A percentile compares a stretch with the other conserved stretches of the same genome.
Conservation (phyloP, 1,284 basidiomycete genomes). For the Leccinum pallidistipes region DNA sequence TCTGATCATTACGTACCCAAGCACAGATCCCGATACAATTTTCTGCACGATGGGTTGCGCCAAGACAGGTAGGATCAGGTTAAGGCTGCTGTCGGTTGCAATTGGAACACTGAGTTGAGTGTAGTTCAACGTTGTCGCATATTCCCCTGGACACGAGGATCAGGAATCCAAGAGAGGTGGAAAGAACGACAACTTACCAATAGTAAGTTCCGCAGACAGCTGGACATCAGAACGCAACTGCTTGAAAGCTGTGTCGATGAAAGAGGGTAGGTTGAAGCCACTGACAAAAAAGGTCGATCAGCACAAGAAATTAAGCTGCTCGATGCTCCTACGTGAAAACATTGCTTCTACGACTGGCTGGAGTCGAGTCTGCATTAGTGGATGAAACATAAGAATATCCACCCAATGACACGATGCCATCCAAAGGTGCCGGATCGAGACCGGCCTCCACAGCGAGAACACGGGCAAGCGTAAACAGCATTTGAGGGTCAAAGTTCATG, state of each 20-base stretch:
- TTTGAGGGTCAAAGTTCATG: slow-evolving; percentile 73
- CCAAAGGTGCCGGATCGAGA: slow-evolving; percentile 60
- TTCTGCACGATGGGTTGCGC: slow-evolving; percentile 82
- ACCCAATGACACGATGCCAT: slow-evolving; percentile 69
- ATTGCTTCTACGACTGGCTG: slow-evolving; percentile 43
- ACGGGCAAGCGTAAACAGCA: slow-evolving; percentile 71
- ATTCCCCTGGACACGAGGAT: slow-evolving; percentile 49
- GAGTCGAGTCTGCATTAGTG: slow-evolving; percentile 39
- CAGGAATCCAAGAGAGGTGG: not conserved
- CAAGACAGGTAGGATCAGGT: slow-evolving; percentile 69
- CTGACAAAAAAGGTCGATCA: slow-evolving; percentile 35
- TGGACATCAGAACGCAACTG: slow-evolving; percentile 63
- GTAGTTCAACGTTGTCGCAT: slow-evolving; percentile 62
- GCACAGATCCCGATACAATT: slow-evolving; percentile 59
- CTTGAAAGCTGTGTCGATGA: slow-evolving; percentile 67
- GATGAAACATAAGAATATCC: slow-evolving; percentile 61
- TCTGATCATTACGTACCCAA: slow-evolving; percentile 45
- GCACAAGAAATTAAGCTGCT: slow-evolving; percentile 3
- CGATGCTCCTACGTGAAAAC: slow-evolving; percentile 50
- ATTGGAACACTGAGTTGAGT: slow-evolving; percentile 60
- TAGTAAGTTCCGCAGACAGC: slow-evolving; percentile 54
- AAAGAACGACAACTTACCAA: slow-evolving; percentile 43
- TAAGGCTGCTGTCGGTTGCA: slow-evolving; percentile 59
- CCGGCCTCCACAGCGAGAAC: slow-evolving; percentile 66
- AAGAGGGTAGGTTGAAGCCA: slow-evolving; percentile 68